These are phyloP conservation scores for Naganishia antarctica DNA, from an alignment of 768 basidiomycete species.

Conservation along the genomic window DNA sequence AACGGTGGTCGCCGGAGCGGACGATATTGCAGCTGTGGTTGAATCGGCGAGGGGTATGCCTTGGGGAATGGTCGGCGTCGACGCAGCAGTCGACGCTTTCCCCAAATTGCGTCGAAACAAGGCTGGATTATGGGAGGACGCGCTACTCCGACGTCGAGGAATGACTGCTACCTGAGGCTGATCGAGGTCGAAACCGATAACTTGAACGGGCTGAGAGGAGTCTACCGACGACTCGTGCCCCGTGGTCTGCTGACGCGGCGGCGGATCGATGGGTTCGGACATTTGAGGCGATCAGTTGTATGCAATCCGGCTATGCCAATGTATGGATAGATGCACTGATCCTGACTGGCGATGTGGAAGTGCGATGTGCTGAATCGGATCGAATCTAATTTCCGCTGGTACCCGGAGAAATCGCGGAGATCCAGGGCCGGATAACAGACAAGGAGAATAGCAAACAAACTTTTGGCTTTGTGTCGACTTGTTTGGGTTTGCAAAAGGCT, in stretches of 20 bases:
- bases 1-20: background rate
- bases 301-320: background rate
- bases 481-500: background rate
- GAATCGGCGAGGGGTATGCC: background rate
- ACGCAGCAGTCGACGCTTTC: slow-evolving; percentile 1
- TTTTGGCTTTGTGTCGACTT: background rate
- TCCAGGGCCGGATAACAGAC: background rate
- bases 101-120: slow-evolving; percentile 6
- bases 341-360: background rate
- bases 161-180: slow-evolving; percentile 8
- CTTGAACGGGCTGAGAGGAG: background rate
- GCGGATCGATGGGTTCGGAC: slow-evolving; percentile 5
- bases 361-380: background rate
- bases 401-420: slow-evolving; percentile 10
- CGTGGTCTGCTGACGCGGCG: background rate
- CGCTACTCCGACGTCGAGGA: slow-evolving; percentile 16
- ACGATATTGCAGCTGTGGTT: background rate
- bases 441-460: background rate
- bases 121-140: slow-evolving; percentile 6
- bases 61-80: slow-evolving; percentile 12
- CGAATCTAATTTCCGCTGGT: slow-evolving; percentile 1
- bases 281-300: background rate
- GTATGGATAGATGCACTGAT: too few relatives aligned
- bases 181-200: background rate
- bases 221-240: background rate